These are phyloP conservation scores for Nannochloris sp. DNA, from an alignment of 139 green algal genomes.

Conservation along the genomic window DNA sequence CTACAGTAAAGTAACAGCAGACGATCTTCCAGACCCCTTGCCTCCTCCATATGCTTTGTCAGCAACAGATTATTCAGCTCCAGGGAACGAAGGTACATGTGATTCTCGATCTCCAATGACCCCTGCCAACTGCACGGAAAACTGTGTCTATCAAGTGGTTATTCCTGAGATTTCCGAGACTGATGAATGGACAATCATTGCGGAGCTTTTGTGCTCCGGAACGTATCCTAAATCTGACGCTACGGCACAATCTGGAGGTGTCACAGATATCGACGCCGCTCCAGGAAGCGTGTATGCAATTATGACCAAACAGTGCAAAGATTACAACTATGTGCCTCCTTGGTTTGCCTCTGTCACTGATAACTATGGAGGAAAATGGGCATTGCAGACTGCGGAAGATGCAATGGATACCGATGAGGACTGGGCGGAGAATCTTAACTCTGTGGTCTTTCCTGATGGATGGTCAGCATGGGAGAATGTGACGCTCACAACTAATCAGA, in stretches of 20 bases:
- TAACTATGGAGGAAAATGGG: conserved; percentile 1
- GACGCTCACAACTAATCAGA: not conserved
- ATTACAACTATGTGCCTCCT: conserved; percentile 3
- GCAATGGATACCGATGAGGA: not conserved
- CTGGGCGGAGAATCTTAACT: not conserved
- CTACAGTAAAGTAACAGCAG: not conserved
- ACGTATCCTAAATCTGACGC: not conserved
- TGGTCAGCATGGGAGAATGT: conserved; percentile 2
- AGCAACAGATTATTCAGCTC: not conserved
- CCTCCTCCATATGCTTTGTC: conserved; percentile 3
- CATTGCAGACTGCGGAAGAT: not conserved
- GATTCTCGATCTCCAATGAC: not conserved
- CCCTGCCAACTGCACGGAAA: conserved; percentile 3
- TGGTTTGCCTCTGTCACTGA: conserved; percentile 3
- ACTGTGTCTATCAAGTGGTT: not conserved
- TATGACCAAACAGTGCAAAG: conserved; percentile 4
- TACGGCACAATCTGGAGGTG: not conserved
- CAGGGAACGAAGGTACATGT: not conserved
- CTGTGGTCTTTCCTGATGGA: not conserved
- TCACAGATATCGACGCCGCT: not conserved
- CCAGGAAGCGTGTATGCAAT: not conserved
- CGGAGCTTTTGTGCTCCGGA: not conserved
- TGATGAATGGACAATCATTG: conserved; percentile 2
- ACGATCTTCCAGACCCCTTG: not conserved
- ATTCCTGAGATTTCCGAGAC: not conserved